Conservation (phyloP, 1,284 basidiomycete species). For the Papiliotrema laurentii region DNA sequence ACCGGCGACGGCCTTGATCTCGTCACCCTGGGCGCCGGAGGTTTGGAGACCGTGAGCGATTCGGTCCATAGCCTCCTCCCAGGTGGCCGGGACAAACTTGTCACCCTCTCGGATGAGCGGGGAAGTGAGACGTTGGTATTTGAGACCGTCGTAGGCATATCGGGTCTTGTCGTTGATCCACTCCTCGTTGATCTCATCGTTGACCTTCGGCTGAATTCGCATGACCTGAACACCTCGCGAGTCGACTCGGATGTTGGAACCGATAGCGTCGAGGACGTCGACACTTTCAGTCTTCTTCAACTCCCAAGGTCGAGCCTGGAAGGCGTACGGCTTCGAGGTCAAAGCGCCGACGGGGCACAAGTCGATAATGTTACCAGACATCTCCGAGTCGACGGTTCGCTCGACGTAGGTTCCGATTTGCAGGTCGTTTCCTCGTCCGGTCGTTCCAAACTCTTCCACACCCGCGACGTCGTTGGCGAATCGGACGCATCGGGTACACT, state of each 20-base stretch:
- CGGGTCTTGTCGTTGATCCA: constrained; percentile 99
- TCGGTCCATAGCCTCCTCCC: constrained; percentile 84
- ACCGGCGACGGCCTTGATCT: constrained; percentile 94
- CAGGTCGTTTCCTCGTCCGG: constrained; percentile 95
- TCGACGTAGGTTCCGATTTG: constrained; percentile 99
- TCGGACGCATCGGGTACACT: constrained; percentile 97
- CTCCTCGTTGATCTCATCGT: constrained; percentile 99
- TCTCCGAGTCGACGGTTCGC: constrained; percentile 94
- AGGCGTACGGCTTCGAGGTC: constrained; percentile 97
- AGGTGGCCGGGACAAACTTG: constrained; percentile 83
- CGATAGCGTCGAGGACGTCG: constrained; percentile 97
- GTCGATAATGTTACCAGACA: constrained; percentile 96
- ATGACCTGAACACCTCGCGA: constrained; percentile 95
- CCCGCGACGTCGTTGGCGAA: constrained; percentile 99
- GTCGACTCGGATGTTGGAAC: constrained; percentile 95
- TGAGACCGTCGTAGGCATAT: constrained; percentile 91
- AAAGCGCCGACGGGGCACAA: constrained; percentile 93
- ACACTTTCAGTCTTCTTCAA: constrained; percentile 97
- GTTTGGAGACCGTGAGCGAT: constrained; percentile 72
- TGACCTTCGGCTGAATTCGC: constrained; percentile 92
- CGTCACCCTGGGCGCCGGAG: constrained; percentile 84
- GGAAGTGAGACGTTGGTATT: constrained; percentile 90
- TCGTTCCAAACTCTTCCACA: constrained; percentile 94
- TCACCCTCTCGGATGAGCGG: constrained; percentile 89
- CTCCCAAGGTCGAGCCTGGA: constrained; percentile 97